Evolutionary conservation across 176 grass and related monocot species (phyloP).

Genomic region (Typha latifolia): DNA sequence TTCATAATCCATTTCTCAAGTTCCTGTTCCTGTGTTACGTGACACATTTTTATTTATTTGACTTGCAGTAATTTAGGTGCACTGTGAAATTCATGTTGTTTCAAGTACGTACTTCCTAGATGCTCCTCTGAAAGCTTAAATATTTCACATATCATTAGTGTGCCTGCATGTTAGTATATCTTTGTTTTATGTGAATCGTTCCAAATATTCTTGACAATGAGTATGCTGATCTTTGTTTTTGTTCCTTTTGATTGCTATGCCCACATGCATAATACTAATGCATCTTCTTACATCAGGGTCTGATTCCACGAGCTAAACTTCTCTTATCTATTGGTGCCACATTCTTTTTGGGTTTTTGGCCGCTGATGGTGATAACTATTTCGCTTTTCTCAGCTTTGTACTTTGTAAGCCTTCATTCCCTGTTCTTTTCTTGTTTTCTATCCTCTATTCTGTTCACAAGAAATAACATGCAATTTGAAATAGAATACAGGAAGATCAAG

Average conservation of each 20-base stretch:
- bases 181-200: too few relatives aligned
- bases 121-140: not conserved
- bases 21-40: too few relatives aligned
- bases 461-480: slow-evolving; percentile 2
- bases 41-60: too few relatives aligned
- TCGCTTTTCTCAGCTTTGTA: slow-evolving; percentile 67
- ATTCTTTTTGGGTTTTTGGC: slow-evolving; percentile 79
- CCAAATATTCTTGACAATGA: too few relatives aligned
- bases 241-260: not conserved
- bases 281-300: slow-evolving; percentile 32
- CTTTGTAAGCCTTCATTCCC: slow-evolving; percentile 32
- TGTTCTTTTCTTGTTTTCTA: not conserved
- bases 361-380: slow-evolving; percentile 48
- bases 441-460: too few relatives aligned
- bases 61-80: too few relatives aligned
- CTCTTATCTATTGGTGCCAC: slow-evolving; percentile 72
- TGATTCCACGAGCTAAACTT: slow-evolving; percentile 71
- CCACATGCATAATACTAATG: too few relatives aligned
- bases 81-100: not conserved
- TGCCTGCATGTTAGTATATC: too few relatives aligned
- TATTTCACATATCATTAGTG: too few relatives aligned
- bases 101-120: not conserved
- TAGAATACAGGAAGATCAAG: not conserved
- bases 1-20: too few relatives aligned
- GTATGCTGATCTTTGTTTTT: too few relatives aligned